Evolutionary conservation across 2,329 filamentous ascomycete species (phyloP), one percentile per base, ranked within the genome.

Genomic region (Onygenales sp.): DNA sequence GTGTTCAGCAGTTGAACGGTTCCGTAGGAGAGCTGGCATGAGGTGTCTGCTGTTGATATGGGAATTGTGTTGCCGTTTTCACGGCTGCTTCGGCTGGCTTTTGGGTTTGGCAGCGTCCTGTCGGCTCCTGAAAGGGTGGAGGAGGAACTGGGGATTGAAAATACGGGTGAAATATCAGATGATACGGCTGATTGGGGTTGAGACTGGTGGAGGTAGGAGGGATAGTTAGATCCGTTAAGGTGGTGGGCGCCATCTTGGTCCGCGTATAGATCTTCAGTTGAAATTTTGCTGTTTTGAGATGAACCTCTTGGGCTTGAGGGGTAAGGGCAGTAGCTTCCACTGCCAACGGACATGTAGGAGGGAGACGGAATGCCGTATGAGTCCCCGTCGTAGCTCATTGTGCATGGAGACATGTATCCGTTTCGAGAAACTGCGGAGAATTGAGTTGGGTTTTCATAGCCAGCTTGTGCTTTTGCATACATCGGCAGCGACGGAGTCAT

Each of bases 101-200:
- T 52, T 36, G 68, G 67, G 35, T 63, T 69, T 33, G 71, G 70
- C 31, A 72, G 61, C 8, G 62, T 70, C 46, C 71, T 63, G 51
- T 69, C 68, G 44, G 62, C 55, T 2, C 59, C 61, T 21, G 66
- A 58, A 31, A 55, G 52, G 32, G 63, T 55, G 27, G 63, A 50
- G 9, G 63, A 43, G 39, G 61, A 58, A 31, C 59, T 53, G 43
- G 62, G 60, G 13, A 58, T 47, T 36, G 62, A 58, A 5, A 61
- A 61, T 17, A 63, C 50, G 14, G 65, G 60, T 5, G 64, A 54
- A 10, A 61, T 52, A 39, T 69, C 69, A 33, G 57, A 57, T 27
- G 64, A 58, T 39, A 59, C 45, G 9, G 60, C 57, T 39, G 54
- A 58, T 27, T 65, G 66, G 21, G 62, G 43, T 9, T 51, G 64